Conservation (phyloP, 345 rosid species). For the Chamaenerion angustifolium region DNA sequence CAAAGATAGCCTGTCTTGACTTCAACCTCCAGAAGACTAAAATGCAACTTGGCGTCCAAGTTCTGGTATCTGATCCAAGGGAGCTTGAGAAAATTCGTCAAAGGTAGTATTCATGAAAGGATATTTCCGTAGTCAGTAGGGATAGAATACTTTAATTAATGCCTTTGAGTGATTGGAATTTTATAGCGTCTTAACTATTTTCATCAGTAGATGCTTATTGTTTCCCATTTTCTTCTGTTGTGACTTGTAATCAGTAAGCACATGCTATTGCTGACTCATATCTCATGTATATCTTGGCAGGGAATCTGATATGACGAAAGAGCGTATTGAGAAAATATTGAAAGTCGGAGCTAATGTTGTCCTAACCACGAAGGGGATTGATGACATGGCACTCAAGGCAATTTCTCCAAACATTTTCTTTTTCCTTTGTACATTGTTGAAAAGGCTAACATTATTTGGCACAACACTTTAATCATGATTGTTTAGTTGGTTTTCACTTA, state of each 20-base stretch:
- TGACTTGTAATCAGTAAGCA: no score
- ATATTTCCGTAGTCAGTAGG: background rate
- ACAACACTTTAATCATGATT: no score
- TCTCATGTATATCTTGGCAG: constrained; percentile 26
- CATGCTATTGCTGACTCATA: no score
- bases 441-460: background rate
- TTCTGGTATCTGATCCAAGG: constrained; percentile 83
- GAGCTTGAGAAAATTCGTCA: constrained; percentile 96
- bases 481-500: no score
- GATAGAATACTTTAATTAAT: no score
- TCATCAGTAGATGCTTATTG: no score
- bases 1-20: constrained; percentile 92
- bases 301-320: constrained; percentile 95
- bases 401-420: constrained; percentile 2
- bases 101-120: constrained; percentile 28
- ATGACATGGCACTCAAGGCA: constrained; percentile 98
- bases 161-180: no score
- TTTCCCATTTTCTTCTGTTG: no score
- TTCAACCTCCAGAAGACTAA: constrained; percentile 93
- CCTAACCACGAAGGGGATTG: constrained; percentile 91
- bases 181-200: no score
- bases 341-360: constrained; percentile 98
- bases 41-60: constrained; percentile 95
- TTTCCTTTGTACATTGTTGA: background rate
- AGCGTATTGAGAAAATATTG: constrained; percentile 81